Evolutionary conservation across 164 flowering plant species (phyloP), one percentile per base, ranked within the genome.

Genomic region (Vitis rotundifolia): DNA sequence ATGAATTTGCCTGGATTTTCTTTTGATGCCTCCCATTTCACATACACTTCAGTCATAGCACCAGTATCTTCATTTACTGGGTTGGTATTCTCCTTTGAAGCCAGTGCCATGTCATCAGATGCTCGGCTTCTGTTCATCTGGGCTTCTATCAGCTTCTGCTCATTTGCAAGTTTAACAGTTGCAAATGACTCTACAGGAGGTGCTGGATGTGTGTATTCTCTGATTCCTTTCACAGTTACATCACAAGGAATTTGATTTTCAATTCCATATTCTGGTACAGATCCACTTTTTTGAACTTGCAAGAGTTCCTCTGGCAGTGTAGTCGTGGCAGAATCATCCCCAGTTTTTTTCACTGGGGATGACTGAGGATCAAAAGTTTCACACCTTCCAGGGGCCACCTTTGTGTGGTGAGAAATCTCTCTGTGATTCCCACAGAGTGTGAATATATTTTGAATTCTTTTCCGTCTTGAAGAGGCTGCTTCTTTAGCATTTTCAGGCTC

Each of bases 361-460:
- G 75, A 68, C 47, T 28, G 70, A 50, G 57, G 48, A 8, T 79
- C 81, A 64, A 50, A 28, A 58, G 74, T 65, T 60, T 80, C 85
- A 29, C 76, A 13, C 59, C 54, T 73, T 54, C 70, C 52, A 49
- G 85, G 78, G 14, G 74, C 74, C 6, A 6, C 44, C 44, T 71
- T 72, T 16, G 68, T 75, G 51, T 86, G 80, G 49, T 89, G 91
- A 53, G 86, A 77, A 18, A 91, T 85, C 81, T 95, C 98, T 66
- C 99, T 89, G 61, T 90, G 75, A 72, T 88, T 88, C 70, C 99
- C 99, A 71, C 99, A 95, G 11, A 95, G 96, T 44, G 93, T 85
- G 73, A 93, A 93, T 37, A 95, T 93, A 71, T 91, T 93, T 56
- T 95, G 94, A 31, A 95, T 93, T 73, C 94, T 81, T 62, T 78